Base-by-base conservation (phyloP, 2,329 filamentous ascomycete genomes). In the Scortechinia acanthostroma region DNA sequence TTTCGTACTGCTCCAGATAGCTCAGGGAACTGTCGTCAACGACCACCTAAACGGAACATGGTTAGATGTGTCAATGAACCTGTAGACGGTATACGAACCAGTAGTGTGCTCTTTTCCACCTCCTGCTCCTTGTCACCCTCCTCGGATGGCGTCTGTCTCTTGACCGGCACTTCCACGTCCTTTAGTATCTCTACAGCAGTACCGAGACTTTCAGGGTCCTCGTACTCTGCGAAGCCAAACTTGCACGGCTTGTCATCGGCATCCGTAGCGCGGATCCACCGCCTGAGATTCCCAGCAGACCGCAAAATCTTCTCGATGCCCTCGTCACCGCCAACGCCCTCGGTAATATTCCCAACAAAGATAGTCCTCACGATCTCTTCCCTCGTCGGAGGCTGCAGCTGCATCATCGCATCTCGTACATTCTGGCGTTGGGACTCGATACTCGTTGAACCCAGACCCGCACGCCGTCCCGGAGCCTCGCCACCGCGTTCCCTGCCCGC, bases 221-320 rank as follows among this genome's bases (percentile, higher is more conserved):
- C 91, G 63, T 87, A 98, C 64, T 96, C 87, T 48, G 91, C 93
- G 65, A 98, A 97, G 14, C 91, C 93, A 70, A 97, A 97, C 50
- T 83, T 85, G 64, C 85, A 83, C 46, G 83, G 82, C 65, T 91
- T 93, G 52, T 86, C 80, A 52, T 89, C 83, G 30, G 85, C 81
- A 60, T 88, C 81, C 16, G 77, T 80, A 23, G 82, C 84, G 48
- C 88, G 74, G 50, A 91, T 90, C 90, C 91, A 98, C 55, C 89
- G 83, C 51, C 86, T 80, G 50, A 98, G 66, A 58, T 76, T 82
- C 33, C 91, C 91, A 0, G 86, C 86, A n/a, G 83, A 77, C 42
- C 77, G 69, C 37, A 98, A 68, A 28, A 98, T 79, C 46, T 76
- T 77, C 66, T 96, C 87, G 45, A 96, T 73, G 23, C 81, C 84